Conservation (phyloP, 1,139 yeast species). For the Geotrichum klebahnii region DNA sequence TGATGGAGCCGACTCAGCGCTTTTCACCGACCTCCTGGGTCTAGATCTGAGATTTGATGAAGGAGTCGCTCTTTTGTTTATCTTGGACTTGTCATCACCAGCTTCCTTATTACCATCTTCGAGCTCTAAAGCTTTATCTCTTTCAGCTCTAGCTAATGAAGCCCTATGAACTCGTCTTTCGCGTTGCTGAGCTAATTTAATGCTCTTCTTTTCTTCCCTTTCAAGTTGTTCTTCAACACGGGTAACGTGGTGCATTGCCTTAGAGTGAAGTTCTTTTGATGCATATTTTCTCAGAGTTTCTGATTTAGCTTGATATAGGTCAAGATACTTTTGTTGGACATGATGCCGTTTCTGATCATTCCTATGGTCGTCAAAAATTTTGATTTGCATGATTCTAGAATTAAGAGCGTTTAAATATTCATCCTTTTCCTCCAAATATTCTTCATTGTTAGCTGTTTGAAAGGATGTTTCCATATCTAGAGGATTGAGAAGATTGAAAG, state of each 20-base stretch:
- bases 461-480: slow-evolving; percentile 22
- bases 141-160: slow-evolving; percentile 19
- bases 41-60: not conserved
- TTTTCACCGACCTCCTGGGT: not conserved
- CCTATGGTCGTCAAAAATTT: slow-evolving; percentile 20
- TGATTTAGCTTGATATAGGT: slow-evolving; percentile 24
- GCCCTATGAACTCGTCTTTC: slow-evolving; percentile 19
- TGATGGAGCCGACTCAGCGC: not conserved
- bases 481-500: slow-evolving; percentile 21
- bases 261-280: slow-evolving; percentile 27
- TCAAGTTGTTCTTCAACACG: slow-evolving; percentile 25
- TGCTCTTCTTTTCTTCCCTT: slow-evolving; percentile 24
- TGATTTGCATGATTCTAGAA: slow-evolving; percentile 23
- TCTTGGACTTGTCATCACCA: slow-evolving; percentile 22
- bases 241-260: slow-evolving; percentile 29
- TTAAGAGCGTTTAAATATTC: slow-evolving; percentile 25
- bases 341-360: slow-evolving; percentile 22
- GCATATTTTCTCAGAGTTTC: slow-evolving; percentile 29
- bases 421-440: slow-evolving; percentile 28
- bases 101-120: slow-evolving; percentile 21
- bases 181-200: slow-evolving; percentile 16
- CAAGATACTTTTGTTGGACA: slow-evolving; percentile 23
- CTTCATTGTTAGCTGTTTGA: slow-evolving; percentile 24
- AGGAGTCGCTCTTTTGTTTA: not conserved
- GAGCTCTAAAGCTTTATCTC: not conserved